Evolutionary conservation across 2,329 filamentous ascomycete genomes (phyloP).

Genomic region (Alternaria angustiovoidea): DNA sequence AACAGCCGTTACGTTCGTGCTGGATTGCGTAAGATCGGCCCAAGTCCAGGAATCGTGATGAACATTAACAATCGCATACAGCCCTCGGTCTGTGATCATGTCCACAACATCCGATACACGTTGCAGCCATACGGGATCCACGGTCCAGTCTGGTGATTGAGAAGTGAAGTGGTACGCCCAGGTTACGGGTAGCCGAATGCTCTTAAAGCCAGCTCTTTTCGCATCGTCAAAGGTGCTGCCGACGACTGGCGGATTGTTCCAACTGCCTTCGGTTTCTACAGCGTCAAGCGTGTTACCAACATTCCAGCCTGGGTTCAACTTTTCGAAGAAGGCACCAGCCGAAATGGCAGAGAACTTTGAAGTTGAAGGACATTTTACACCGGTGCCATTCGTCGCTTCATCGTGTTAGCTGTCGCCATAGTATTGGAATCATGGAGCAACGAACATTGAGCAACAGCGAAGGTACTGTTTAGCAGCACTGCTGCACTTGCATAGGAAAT

Average conservation of each 20-base stretch:
- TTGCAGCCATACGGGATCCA: slow-evolving; percentile 64
- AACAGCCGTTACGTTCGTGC: slow-evolving; percentile 61
- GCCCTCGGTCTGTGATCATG: slow-evolving; percentile 59
- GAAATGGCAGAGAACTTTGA: slow-evolving; percentile 57
- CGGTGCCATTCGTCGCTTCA: slow-evolving; percentile 23
- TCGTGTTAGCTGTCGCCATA: not conserved
- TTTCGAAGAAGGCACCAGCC: slow-evolving; percentile 57
- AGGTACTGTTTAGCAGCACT: slow-evolving; percentile 23
- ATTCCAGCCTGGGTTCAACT: slow-evolving; percentile 66
- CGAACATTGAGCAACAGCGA: slow-evolving; percentile 24
- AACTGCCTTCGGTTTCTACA: slow-evolving; percentile 63
- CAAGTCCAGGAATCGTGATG: slow-evolving; percentile 69
- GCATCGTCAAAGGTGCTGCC: slow-evolving; percentile 61
- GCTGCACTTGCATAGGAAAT: slow-evolving; percentile 11
- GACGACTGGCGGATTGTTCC: slow-evolving; percentile 65
- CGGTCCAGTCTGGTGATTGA: slow-evolving; percentile 61
- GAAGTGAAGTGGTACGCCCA: slow-evolving; percentile 65
- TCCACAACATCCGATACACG: slow-evolving; percentile 67
- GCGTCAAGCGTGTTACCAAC: slow-evolving; percentile 68
- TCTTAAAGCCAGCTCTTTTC: slow-evolving; percentile 64
- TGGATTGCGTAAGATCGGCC: slow-evolving; percentile 60
- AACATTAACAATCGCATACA: slow-evolving; percentile 65
- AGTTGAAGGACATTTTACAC: slow-evolving; percentile 46
- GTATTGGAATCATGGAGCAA: not conserved
- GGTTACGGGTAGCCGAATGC: slow-evolving; percentile 67